Base-by-base conservation (phyloP, 2,329 filamentous ascomycete genomes). In the Sporothrix schenckii region DNA sequence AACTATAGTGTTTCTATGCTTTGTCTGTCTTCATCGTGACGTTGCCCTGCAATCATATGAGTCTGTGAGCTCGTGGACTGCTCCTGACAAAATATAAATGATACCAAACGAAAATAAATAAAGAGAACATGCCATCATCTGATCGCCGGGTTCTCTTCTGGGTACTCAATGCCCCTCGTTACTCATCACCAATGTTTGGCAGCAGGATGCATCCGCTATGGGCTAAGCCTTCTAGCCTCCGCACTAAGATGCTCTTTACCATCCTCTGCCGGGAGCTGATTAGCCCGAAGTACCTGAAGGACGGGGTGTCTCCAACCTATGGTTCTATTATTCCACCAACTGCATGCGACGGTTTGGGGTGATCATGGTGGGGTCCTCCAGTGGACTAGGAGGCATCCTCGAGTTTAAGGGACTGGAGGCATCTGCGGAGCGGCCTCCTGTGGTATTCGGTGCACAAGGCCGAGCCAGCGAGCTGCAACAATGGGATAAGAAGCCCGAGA, bases 311-410 rank as follows among this genome's bases (percentile, higher is more conserved):
- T 13, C 10, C 21, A 27, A n/a, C 30, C 54, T 39, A 47, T 63
- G 39, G 39, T 49, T 50, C 52, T 56, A 68, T 27, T 71, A 70
- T 71, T 71, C 69, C 69, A 71, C 69, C 69, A 71, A 71, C 69
- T 56, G 50, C 69, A 56, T 58, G 24, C 65, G 47, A 41, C 39
- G 11, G 39, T 24, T n/a, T 7, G 30, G 27, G 44, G 14, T 6
- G 4, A 34, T 44, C n/a, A 21, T 41, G 34, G 34, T 41, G 56
- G 56, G 56, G 56, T 60, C 19, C 10, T 30, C 24, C 27, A 39
- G 27, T 56, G 53, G 34, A 34, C 34, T 27, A 39, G 30, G 58
- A 19, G 21, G 39, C 21, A 16, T 49, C 49, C 5, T 50, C 49
- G 49, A 10, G 9, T 50, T 50, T 16, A 7, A 3, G 27, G 27